A percentile compares a stretch with the other conserved stretches of the same genome.
Evolutionary conservation across 2,329 filamentous ascomycete genomes (phyloP).

Genomic region (Penicillium sp.): DNA sequence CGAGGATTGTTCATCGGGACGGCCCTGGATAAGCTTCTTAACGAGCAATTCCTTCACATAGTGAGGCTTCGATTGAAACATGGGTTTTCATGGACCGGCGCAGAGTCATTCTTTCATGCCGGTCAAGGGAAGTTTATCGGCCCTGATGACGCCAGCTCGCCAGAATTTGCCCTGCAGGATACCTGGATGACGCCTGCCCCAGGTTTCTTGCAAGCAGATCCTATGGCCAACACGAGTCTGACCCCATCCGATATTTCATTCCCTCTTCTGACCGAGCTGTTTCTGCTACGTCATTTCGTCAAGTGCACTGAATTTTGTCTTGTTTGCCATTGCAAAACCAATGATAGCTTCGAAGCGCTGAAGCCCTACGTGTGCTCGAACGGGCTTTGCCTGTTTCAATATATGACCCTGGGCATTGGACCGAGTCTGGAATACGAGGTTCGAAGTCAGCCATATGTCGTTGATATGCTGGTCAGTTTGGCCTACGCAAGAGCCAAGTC

Average conservation of each 20-base stretch:
- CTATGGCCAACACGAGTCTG: constrained; percentile 46
- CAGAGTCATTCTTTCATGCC: constrained; percentile 64
- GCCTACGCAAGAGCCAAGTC: constrained; percentile 67
- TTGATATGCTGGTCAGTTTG: constrained; percentile 83
- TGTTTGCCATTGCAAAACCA: constrained; percentile 75
- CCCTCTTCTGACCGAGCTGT: constrained; percentile 71
- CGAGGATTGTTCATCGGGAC: constrained; percentile 71
- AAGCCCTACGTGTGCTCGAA: constrained; percentile 74
- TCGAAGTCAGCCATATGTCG: constrained; percentile 75
- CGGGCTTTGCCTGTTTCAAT: constrained; percentile 82
- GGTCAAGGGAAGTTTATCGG: constrained; percentile 45
- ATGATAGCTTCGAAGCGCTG: constrained; percentile 62
- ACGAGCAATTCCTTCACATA: constrained; percentile 67
- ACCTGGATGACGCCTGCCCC: constrained; percentile 41
- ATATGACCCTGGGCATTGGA: constrained; percentile 83
- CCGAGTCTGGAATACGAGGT: constrained; percentile 87
- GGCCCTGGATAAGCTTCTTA: constrained; percentile 72
- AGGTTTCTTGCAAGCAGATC: constrained; percentile 57
- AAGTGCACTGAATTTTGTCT: constrained; percentile 87
- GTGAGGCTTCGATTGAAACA: constrained; percentile 63
- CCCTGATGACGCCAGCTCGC: constrained; percentile 17
- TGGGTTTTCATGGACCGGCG: constrained; percentile 69
- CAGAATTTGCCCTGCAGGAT: constrained; percentile 33
- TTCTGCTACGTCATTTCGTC: constrained; percentile 75
- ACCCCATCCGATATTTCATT: constrained; percentile 54